These are phyloP conservation scores for Botrytis elliptica DNA, from an alignment of 2,329 filamentous ascomycete species.

Conservation along the genomic window DNA sequence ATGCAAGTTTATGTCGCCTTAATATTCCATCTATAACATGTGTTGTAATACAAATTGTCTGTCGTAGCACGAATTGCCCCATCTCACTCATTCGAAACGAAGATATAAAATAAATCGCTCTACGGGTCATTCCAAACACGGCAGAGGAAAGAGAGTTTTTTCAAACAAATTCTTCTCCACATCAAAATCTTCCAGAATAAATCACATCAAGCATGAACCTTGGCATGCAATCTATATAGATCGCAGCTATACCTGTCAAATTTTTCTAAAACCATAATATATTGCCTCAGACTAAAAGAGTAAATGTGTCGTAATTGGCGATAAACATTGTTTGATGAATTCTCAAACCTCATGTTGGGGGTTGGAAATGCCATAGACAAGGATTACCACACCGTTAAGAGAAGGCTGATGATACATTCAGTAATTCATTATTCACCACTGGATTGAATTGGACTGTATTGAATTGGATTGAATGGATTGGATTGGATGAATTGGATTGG, in stretches of 20 bases:
- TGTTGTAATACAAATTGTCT: neutral
- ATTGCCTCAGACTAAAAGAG: neutral
- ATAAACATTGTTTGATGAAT: neutral
- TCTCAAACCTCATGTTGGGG: neutral
- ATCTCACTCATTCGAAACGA: neutral
- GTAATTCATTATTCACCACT: conserved; percentile 1
- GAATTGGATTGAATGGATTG: neutral
- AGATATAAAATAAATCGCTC: neutral
- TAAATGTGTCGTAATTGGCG: neutral
- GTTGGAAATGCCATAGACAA: neutral
- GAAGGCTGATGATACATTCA: conserved; percentile 6
- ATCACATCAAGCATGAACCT: neutral
- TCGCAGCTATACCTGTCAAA: neutral
- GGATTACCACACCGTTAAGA: conserved; percentile 9
- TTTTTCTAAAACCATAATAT: too few species aligned
- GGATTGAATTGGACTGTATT: neutral
- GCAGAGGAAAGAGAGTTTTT: neutral
- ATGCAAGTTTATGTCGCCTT: conserved; percentile 3
- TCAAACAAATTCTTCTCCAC: neutral
- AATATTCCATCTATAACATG: neutral
- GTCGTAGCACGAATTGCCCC: neutral
- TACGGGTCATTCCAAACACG: neutral
- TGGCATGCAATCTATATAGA: neutral
- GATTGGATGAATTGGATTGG: neutral
- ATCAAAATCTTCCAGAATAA: neutral